Base-by-base conservation (phyloP, 345 rosid genomes). In the Angophora floribunda region DNA sequence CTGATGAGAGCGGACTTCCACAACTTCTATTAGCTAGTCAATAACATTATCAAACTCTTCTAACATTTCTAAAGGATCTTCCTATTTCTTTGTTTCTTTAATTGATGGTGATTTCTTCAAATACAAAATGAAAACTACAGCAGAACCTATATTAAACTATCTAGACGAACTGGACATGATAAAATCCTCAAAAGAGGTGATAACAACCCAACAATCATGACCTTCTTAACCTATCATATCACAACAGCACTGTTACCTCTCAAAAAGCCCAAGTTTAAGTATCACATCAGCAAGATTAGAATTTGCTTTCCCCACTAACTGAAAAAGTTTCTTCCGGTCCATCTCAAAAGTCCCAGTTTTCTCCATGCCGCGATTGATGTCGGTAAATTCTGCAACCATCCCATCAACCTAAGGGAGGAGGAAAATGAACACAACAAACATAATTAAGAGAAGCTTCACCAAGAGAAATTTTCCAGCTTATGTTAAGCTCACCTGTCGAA, bases 341-440 rank as follows among this genome's bases (percentile, higher is more conserved):
- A 98, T 98, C 59, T 98, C 95, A 89, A 97, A 97, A 32, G 99
- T 98, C 89, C 99, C 99, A 19, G 97, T 97, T 90, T 96, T 95
- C 90, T 97, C 99, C 99, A 97, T 94, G 87, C 96, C 96, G 32
- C 99, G 96, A 88, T 98, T 98, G 89, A 97, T 98, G 94, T 97
- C 99, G 3, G 99, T 98, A 88, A 97, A 98, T 84, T 98, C 99
- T 75, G 95, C 99, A 92, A 97, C 98, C 97, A 98, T 97, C 55
- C 96, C 98, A 94, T 98, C 99, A 89, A 98, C 99, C 99, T 98
- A 91, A 53, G 51, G 90, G 22, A 89, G 82, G 85, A 44, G 78
- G 89, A 84, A 87, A 65, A 28, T 47, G 57, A 57, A 32, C 82
- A 80, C 5, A 5, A 53, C 41, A 53, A 70, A 79, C 32, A 86